Evolutionary conservation across 2,329 filamentous ascomycete species (phyloP).

Genomic region (Rutstroemia sp.): DNA sequence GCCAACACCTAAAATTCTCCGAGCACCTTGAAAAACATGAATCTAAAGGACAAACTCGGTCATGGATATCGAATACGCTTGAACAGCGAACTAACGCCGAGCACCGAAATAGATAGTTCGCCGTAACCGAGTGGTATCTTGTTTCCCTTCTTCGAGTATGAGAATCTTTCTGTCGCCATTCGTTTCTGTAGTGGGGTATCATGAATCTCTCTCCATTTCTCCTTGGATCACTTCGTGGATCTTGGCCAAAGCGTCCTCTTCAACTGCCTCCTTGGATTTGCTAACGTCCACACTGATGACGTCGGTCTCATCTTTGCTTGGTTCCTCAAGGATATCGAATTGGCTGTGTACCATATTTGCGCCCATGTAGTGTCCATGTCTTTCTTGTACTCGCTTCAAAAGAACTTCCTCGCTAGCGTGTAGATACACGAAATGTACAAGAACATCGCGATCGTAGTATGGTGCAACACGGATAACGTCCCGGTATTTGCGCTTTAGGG

Average conservation of each 20-base stretch:
- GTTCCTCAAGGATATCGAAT: conserved; percentile 79
- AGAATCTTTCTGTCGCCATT: neutral
- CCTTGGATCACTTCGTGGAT: conserved; percentile 32
- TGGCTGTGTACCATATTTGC: conserved; percentile 92
- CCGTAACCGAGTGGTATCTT: no score
- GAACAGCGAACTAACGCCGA: neutral
- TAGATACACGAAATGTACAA: conserved; percentile 90
- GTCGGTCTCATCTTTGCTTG: conserved; percentile 61
- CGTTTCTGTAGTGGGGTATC: neutral
- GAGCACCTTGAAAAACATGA: neutral
- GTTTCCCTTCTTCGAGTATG: neutral
- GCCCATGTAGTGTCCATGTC: conserved; percentile 91
- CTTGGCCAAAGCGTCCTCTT: conserved; percentile 49
- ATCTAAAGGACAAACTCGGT: neutral
- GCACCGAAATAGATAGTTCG: no score
- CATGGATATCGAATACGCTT: neutral
- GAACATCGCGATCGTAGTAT: conserved; percentile 65
- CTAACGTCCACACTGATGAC: conserved; percentile 66
- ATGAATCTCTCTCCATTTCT: conserved; percentile 12
- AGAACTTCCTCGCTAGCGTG: conserved; percentile 69
- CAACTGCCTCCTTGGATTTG: conserved; percentile 49
- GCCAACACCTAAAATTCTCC: neutral
- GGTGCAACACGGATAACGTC: conserved; percentile 80
- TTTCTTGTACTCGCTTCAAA: conserved; percentile 63
- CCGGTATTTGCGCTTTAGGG: conserved; percentile 93